A percentile compares a stretch with the other conserved stretches of the same genome.
Conservation (phyloP, 305 asterid species). For the Ruellia speciosa region DNA sequence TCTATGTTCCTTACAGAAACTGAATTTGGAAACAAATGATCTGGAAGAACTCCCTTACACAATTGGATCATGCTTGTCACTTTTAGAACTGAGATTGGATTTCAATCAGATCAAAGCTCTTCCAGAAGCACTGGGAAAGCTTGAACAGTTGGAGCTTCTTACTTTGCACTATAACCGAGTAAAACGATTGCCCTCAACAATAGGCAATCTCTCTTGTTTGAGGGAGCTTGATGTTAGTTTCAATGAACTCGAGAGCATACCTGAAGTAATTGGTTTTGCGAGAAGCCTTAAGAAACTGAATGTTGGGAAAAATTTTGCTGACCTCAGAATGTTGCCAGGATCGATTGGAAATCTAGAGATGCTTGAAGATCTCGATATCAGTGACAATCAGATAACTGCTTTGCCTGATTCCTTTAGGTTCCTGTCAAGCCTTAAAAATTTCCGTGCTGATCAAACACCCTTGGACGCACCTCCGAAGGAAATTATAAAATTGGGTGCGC, state of each 20-base stretch:
- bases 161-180: conserved; percentile 62
- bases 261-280: conserved; percentile 50
- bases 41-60: conserved; percentile 69
- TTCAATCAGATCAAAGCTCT: conserved; percentile 71
- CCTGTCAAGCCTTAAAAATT: conserved; percentile 38
- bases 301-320: conserved; percentile 67
- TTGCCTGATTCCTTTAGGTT: conserved; percentile 69
- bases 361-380: conserved; percentile 75
- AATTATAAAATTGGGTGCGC: conserved; percentile 46
- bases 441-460: conserved; percentile 62
- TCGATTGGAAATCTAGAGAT: conserved; percentile 55
- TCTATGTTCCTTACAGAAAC: conserved; percentile 42
- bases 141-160: conserved; percentile 55
- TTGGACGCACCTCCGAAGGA: conserved; percentile 63
- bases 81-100: conserved; percentile 58
- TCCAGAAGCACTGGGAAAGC: conserved; percentile 67
- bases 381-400: conserved; percentile 52
- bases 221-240: conserved; percentile 73
- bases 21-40: conserved; percentile 49
- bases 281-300: conserved; percentile 41
- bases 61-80: conserved; percentile 60
- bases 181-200: conserved; percentile 47
- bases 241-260: conserved; percentile 64
- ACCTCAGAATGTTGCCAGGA: conserved; percentile 54
- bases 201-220: conserved; percentile 47